Conservation (phyloP, 306 rosid species). For the Medicago arabica region DNA sequence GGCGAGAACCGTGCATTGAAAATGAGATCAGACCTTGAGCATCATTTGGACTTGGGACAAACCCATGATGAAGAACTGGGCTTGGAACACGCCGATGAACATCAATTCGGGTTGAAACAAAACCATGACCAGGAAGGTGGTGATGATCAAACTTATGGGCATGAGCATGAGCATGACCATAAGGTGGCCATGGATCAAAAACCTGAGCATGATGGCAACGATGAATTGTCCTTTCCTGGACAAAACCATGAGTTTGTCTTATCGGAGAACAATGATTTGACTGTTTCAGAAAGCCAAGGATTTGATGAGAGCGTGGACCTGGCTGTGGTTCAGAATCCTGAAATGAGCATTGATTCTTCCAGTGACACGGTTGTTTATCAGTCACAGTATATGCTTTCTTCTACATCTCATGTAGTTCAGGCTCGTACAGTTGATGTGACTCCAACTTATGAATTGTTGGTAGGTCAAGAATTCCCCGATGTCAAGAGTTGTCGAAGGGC, state of each 20-base stretch:
- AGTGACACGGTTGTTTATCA: slow-evolving; percentile 54
- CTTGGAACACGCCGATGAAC: slow-evolving; percentile 56
- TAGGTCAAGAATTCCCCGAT: slow-evolving; percentile 76
- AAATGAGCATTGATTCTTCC: slow-evolving; percentile 62
- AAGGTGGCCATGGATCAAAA: slow-evolving; percentile 70
- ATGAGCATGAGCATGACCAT: slow-evolving; percentile 65
- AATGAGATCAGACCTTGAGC: slow-evolving; percentile 56
- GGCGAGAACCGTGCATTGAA: slow-evolving; percentile 68
- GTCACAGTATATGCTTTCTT: slow-evolving; percentile 37
- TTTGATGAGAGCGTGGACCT: slow-evolving; percentile 66
- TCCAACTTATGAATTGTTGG: not conserved
- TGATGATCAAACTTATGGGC: slow-evolving; percentile 61
- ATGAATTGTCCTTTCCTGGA: slow-evolving; percentile 54
- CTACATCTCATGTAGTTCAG: not conserved
- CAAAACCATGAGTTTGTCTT: slow-evolving; percentile 59
- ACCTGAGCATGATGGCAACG: slow-evolving; percentile 72
- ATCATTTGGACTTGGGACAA: slow-evolving; percentile 60
- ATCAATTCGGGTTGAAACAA: slow-evolving; percentile 64
- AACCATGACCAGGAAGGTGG: slow-evolving; percentile 57
- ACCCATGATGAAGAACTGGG: slow-evolving; percentile 55
- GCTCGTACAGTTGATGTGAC: not conserved
- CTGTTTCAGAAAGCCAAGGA: slow-evolving; percentile 67
- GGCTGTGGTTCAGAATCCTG: slow-evolving; percentile 58
- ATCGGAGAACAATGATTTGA: slow-evolving; percentile 60
- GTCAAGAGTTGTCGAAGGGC: slow-evolving; percentile 82